Conservation (phyloP, 1,139 yeast species). For the Kodamaea sp. region DNA sequence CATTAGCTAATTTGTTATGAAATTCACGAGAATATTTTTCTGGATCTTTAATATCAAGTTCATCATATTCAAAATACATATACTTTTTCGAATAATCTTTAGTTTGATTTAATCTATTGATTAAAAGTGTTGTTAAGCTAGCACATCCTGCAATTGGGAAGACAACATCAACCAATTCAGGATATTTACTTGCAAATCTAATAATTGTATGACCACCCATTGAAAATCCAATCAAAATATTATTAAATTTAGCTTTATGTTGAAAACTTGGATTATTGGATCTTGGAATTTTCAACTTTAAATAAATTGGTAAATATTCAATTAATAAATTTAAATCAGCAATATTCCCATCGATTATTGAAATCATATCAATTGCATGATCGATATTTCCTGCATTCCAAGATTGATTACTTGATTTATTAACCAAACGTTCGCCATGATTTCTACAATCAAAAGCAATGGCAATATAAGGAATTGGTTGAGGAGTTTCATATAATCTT, state of each 20-base stretch:
- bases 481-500: constrained; percentile 22
- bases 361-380: constrained; percentile 54
- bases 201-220: constrained; percentile 60
- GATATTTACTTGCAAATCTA: constrained; percentile 41
- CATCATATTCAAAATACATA: constrained; percentile 36
- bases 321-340: constrained; percentile 47
- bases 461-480: constrained; percentile 35
- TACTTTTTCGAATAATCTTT: constrained; percentile 24
- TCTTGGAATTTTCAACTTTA: constrained; percentile 27
- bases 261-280: constrained; percentile 20
- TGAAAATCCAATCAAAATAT: constrained; percentile 52
- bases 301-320: constrained; percentile 45
- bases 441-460: constrained; percentile 58
- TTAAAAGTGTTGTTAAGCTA: constrained; percentile 41
- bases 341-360: constrained; percentile 49
- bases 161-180: constrained; percentile 35
- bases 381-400: constrained; percentile 48
- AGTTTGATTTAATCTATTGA: constrained; percentile 34
- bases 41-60: constrained; percentile 27
- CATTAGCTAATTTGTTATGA: constrained; percentile 29
- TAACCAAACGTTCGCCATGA: constrained; percentile 52
- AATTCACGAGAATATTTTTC: constrained; percentile 37
- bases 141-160: constrained; percentile 49
- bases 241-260: constrained; percentile 23
- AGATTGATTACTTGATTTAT: constrained; percentile 30